Base-by-base conservation (phyloP, 2,329 filamentous ascomycete species). In the Botrytis aclada region DNA sequence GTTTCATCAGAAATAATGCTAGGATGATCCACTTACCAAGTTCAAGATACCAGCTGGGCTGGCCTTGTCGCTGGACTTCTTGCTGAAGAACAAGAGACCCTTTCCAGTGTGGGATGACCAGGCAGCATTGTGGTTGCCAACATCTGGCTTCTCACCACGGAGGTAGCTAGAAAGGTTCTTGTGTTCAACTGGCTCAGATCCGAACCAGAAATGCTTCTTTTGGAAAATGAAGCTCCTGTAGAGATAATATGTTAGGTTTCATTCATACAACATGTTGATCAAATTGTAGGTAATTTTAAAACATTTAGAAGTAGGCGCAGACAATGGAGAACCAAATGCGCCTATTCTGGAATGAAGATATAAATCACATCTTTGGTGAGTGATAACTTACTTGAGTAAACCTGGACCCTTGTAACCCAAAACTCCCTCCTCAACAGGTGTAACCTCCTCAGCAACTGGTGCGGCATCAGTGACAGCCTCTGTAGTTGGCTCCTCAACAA, bases 31-130 rank as follows among this genome's bases (percentile, higher is more conserved):
- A 82, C 92, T 81, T 88, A 97, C 94, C 82, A 98, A 85, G 84
- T 93, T 93, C 83, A 98, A 91, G 79, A 96, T 90, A 80, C 93
- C 92, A 78, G 90, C 87, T 74, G 95, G 95, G 74, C 88, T 88
- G 77, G 89, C 86, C 89, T 97, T 97, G 84, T 97, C 92, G 80
- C 90, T 88, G 70, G 88, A 86, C 84, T 93, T 91, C 89, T 81
- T 81, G 84, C 92, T 91, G 84, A 93, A 93, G 88, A 97, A 97
- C 60, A 98, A 87, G 32, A 98, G 92, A 81, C 96, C 96, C 87
- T 97, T 97, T 83, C 95, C 95, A 74, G 95, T 98, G 87, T 97
- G 90, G 78, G 90, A 90, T 76, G 95, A 94, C 94, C 96, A 98
- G 51, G 96, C 92, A 78, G 90, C 92, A 79, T 92, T 92, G 77